Base-by-base conservation (phyloP, 306 rosid species). In the Cucumis hystrix region DNA sequence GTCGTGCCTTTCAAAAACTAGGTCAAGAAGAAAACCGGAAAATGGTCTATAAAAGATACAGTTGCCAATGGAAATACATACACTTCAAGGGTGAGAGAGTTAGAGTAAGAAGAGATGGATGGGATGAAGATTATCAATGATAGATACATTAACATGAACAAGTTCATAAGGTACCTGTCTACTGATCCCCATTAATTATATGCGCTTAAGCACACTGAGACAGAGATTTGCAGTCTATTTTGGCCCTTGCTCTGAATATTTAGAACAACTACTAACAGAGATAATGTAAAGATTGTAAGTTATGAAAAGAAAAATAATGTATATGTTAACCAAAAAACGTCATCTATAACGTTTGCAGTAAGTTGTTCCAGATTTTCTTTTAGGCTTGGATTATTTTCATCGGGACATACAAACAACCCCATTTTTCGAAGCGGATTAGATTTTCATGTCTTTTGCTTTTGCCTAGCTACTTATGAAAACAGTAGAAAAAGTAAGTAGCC, bases 11-110 rank as follows among this genome's bases (percentile, higher is more conserved):
- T 65, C 75, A 80, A 78, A 65, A 79, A 76, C 75, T 90, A 3
- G 90, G 91, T 59, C 91, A 90, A 79, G 96, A 90, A 82, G 96
- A 90, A 80, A 90, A 90, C 78, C 77, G 72, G 65, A 82, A 84
- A 69, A 78, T 89, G 80, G 82, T 90, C 64, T 78, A 87, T 43
- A 89, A 82, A 82, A 88, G 87, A 84, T 87, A 90, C 61, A 88
- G 89, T 43, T 79, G 88, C 70, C 89, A 88, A 80, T 92, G 97
- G 99, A 92, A 89, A 87, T 92, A 92, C 58, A 80, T 89, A 77
- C 96, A 92, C 79, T 92, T 92, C 28, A 85, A 95, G 49, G 93
- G 97, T 40, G 96, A 95, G 71, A 83, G 97, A 59, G 88, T 95
- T 73, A 89, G 83, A 85, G 96, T 92, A 76, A 86, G 80, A 89